A percentile compares a stretch with the other conserved stretches of the same genome.
These are phyloP conservation scores for Exophiala spinifera DNA, from an alignment of 2,329 filamentous ascomycete species.

Conservation along the genomic window DNA sequence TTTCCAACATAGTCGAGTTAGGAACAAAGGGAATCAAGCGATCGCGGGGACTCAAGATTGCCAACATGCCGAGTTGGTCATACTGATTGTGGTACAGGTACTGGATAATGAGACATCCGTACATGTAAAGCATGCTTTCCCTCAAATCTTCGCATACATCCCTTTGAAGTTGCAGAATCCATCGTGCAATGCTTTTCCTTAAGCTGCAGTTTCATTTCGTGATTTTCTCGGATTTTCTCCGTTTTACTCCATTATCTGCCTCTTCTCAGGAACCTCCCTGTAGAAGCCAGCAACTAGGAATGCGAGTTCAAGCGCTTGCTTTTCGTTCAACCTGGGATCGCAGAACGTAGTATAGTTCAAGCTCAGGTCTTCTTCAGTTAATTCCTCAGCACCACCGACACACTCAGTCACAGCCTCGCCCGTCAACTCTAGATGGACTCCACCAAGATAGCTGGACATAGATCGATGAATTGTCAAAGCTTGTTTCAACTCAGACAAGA, in stretches of 20 bases:
- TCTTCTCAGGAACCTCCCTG: conserved; percentile 41
- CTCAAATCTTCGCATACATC: too few species aligned
- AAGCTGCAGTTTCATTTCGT: too few species aligned
- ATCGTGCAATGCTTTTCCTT: too few species aligned
- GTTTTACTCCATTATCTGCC: neutral
- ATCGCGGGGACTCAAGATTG: too few species aligned
- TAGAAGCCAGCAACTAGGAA: conserved; percentile 89
- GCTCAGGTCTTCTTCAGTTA: conserved; percentile 83
- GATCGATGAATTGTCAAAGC: conserved; percentile 82
- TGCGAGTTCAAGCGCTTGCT: conserved; percentile 91
- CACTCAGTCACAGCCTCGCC: conserved; percentile 97
- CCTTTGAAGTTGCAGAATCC: too few species aligned
- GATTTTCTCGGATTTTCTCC: too few species aligned
- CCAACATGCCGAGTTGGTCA: too few species aligned
- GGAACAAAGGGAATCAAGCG: too few species aligned
- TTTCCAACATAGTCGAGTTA: too few species aligned
- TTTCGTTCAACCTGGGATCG: conserved; percentile 92
- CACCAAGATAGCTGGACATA: conserved; percentile 81
- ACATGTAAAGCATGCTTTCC: too few species aligned
- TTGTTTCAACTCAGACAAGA: conserved; percentile 80
- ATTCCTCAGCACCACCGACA: conserved; percentile 79
- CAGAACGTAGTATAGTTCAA: conserved; percentile 95
- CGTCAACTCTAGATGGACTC: conserved; percentile 91
- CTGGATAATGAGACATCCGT: too few species aligned
- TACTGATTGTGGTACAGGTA: too few species aligned